Conservation (phyloP, 345 rosid species). For the Corchorus olitorius region DNA sequence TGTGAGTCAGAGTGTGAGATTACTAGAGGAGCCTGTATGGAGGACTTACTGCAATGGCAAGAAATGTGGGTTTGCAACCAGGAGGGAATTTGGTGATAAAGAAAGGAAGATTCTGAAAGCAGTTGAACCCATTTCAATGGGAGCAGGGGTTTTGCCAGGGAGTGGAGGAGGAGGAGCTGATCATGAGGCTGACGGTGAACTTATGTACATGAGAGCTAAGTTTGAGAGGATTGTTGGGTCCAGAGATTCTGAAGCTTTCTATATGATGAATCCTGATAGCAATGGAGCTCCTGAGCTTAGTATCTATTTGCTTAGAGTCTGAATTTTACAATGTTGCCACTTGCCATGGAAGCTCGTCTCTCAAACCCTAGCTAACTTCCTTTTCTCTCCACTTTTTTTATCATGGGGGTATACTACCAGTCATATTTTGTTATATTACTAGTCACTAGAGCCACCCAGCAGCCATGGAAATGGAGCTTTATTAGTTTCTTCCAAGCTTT, state of each 20-base stretch:
- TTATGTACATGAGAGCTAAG: constrained; percentile 62
- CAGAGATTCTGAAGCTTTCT: constrained; percentile 96
- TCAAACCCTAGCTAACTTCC: background rate
- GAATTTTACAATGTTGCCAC: constrained; percentile 8
- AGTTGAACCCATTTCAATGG: constrained; percentile 94
- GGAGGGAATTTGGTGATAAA: constrained; percentile 72
- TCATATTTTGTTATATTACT: constrained; percentile 7
- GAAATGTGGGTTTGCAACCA: constrained; percentile 78
- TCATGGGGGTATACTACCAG: constrained; percentile 17
- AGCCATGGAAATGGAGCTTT: constrained; percentile 34
- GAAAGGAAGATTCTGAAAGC: constrained; percentile 82
- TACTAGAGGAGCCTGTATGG: constrained; percentile 89
- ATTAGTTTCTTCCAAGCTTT: constrained; percentile 13
- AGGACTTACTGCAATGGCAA: constrained; percentile 96
- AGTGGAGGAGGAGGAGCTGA: constrained; percentile 35
- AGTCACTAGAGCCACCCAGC: no score
- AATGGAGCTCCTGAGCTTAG: constrained; percentile 98
- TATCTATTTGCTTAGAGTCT: constrained; percentile 88
- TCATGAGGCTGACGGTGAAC: constrained; percentile 71
- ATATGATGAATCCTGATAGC: constrained; percentile 99
- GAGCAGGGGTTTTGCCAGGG: constrained; percentile 93
- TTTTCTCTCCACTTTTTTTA: background rate
- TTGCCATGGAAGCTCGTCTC: constrained; percentile 13
- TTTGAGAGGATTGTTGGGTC: constrained; percentile 95
- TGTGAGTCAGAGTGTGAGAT: constrained; percentile 42